phyloP scores from a whole-genome alignment of 768 basidiomycete species.

The Podaxis sp. region DNA sequence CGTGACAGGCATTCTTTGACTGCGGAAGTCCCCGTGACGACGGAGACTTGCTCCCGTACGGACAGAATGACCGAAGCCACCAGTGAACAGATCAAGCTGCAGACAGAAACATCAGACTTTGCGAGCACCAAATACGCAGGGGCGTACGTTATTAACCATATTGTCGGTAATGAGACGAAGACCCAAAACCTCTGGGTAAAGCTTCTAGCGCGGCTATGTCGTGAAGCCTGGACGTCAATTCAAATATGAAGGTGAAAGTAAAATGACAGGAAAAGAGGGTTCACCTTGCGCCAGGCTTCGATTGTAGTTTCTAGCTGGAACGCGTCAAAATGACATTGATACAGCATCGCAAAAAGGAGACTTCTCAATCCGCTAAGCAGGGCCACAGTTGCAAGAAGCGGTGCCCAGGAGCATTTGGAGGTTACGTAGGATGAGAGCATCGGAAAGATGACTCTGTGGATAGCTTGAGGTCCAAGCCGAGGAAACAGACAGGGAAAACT shows the following conservation, averaged over 20 bases:
- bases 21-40: no score
- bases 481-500: not conserved
- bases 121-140: no score
- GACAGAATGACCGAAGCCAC: no score
- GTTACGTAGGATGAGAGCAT: not conserved
- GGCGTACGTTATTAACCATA: not conserved
- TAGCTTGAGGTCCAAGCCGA: not conserved
- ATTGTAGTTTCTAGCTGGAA: not conserved
- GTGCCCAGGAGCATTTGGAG: not conserved
- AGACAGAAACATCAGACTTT: no score
- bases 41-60: no score
- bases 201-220: not conserved
- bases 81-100: no score
- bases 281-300: not conserved
- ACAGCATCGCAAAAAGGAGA: not conserved
- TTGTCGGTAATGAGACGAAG: not conserved
- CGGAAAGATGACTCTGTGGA: not conserved
- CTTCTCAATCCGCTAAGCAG: not conserved
- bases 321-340: not conserved
- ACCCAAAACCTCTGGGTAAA: not conserved
- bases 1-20: no score
- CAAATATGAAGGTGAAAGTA: not conserved
- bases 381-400: not conserved
- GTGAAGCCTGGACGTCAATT: not conserved
- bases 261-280: not conserved